phyloP scores from a whole-genome alignment of 1,284 basidiomycete species.

The Trametes polyzona region DNA sequence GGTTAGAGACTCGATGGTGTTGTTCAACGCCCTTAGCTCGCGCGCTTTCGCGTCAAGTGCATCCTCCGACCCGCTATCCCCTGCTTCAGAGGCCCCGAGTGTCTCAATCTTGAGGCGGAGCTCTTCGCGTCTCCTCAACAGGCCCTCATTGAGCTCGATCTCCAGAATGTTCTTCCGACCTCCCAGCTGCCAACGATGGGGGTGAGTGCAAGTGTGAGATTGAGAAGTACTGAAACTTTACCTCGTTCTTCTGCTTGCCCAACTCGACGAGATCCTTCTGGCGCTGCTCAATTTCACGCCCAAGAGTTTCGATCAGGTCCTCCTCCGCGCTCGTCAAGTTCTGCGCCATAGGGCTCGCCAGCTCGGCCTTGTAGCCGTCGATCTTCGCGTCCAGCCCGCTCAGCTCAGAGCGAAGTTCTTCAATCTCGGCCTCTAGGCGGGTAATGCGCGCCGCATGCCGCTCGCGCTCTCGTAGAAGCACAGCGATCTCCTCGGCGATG shows the following conservation, averaged over 20 bases:
- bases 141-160: constrained; percentile 91
- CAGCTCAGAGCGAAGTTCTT: constrained; percentile 77
- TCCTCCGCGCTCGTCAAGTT: constrained; percentile 80
- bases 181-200: constrained; percentile 58
- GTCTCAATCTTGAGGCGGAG: constrained; percentile 78
- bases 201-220: too few species aligned
- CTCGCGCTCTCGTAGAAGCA: constrained; percentile 74
- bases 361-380: constrained; percentile 71
- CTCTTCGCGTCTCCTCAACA: constrained; percentile 81
- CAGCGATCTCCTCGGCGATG: constrained; percentile 65
- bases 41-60: constrained; percentile 70
- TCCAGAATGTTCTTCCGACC: constrained; percentile 82
- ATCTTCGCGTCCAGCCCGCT: constrained; percentile 60
- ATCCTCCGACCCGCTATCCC: constrained; percentile 58
- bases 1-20: constrained; percentile 66
- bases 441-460: constrained; percentile 64
- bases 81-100: constrained; percentile 68
- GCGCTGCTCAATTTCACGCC: constrained; percentile 75
- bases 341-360: constrained; percentile 77
- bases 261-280: constrained; percentile 75
- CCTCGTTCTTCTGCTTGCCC: constrained; percentile 74
- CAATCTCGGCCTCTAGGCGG: constrained; percentile 69
- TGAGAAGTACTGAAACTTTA: constrained; percentile 39
- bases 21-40: constrained; percentile 70
- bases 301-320: constrained; percentile 68